These are phyloP conservation scores for Yamadazyma insecticola DNA, from an alignment of 805 yeast genomes.

Conservation along the genomic window DNA sequence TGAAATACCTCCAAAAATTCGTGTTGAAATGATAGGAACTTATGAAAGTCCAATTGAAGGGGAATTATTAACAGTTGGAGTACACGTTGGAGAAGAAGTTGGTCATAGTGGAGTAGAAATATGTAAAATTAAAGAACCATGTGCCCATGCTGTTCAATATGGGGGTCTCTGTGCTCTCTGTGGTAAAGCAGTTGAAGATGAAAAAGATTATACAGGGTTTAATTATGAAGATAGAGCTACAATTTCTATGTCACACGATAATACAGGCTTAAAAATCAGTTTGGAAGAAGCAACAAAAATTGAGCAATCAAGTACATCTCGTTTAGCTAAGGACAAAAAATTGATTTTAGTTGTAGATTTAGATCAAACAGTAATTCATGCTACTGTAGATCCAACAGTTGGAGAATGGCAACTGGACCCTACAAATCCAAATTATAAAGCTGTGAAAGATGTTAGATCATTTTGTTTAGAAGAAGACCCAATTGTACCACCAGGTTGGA, in stretches of 20 bases:
- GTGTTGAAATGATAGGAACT: slow-evolving; percentile 67
- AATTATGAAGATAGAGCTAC: slow-evolving; percentile 71
- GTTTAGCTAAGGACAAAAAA: slow-evolving; percentile 58
- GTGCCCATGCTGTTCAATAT: slow-evolving; percentile 88
- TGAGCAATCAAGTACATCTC: slow-evolving; percentile 60
- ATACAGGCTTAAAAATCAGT: slow-evolving; percentile 77
- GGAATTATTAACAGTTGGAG: slow-evolving; percentile 43
- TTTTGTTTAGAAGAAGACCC: slow-evolving; percentile 79
- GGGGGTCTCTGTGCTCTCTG: slow-evolving; percentile 94
- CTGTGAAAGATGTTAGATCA: slow-evolving; percentile 74
- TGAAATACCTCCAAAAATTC: slow-evolving; percentile 37
- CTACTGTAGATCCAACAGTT: slow-evolving; percentile 96
- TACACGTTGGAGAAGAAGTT: slow-evolving; percentile 59
- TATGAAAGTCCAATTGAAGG: slow-evolving; percentile 87
- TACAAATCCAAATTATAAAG: slow-evolving; percentile 75
- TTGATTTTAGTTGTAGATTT: slow-evolving; percentile 90
- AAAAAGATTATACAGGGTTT: slow-evolving; percentile 70
- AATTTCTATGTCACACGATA: slow-evolving; percentile 85
- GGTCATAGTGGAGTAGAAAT: slow-evolving; percentile 42
- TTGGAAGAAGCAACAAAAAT: slow-evolving; percentile 81
- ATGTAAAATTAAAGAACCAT: slow-evolving; percentile 67
- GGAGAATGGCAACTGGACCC: slow-evolving; percentile 94
- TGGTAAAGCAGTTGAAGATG: slow-evolving; percentile 69
- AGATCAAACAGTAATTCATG: slow-evolving; percentile 96
- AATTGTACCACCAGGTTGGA: slow-evolving; percentile 44